Base-by-base conservation (phyloP, 495 filamentous ascomycete species). In the Talaromyces wortmannii region DNA sequence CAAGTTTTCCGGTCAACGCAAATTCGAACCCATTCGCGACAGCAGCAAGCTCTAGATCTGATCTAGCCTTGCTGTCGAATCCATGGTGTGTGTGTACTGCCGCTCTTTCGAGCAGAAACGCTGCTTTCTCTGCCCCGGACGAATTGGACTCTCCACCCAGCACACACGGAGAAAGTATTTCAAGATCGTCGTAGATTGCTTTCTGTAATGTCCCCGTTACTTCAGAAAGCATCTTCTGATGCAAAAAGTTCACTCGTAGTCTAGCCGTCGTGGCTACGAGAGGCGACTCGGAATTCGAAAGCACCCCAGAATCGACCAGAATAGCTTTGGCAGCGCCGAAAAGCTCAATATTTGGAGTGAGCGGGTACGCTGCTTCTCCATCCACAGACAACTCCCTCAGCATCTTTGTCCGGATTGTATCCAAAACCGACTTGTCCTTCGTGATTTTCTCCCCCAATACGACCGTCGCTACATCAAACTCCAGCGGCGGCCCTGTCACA, bases 171-270 rank as follows among this genome's bases (percentile, higher is more conserved):
- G 70, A 70, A 12, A 87, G 56, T 6, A 60, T 63, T 17, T 70
- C 67, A 6, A 78, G 47, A 45, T 79, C 78, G 4, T 70, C 69
- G 59, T 84, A 85, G 7, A 88, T 82, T 7, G 59, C 59, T 47
- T 76, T 69, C 58, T 87, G 84, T 49, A 88, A 60, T 0, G 81
- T 80, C 1, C 85, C 82, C 0, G 91, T 85, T 2, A 84, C 79
- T 62, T 94, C 90, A 0, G 86, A 85, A 2, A 99, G 78, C 57
- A 97, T 79, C 61, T 89, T 86, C 67, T 97, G 95, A 72, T 97
- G 92, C 64, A 89, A 80, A 53, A 92, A 90, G 59, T 90, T 86
- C 53, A 88, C 78, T 31, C 92, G 77, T 61, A 96, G 63, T 36
- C 82, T 79, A 13, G 67, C 65, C 7, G 64, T 71, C 52, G 67